Evolutionary conservation across 768 basidiomycete species (phyloP), one percentile per base, ranked within the genome.

Genomic region (Amanita jacksonii): DNA sequence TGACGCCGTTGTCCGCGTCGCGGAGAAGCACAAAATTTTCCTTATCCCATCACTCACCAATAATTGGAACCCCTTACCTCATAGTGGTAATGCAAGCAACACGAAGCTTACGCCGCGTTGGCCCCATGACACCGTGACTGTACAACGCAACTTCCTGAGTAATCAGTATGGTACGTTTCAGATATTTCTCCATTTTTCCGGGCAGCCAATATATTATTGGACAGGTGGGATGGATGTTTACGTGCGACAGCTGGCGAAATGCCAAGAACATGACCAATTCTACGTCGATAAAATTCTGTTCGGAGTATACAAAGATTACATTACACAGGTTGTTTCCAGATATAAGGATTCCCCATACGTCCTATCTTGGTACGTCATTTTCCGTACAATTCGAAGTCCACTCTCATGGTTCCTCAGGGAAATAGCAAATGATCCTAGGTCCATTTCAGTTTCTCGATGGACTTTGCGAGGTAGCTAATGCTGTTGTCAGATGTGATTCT

Each of bases 221-320:
- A 30, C 20, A 79, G 78, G 78, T 38, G 79, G 79, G 25, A 79
- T 80, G 76, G 81, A 83, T 56, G 56, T 67, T 10, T 83, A 82
- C 54, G 74, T 82, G 40, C 70, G 74, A 50, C 64, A 65, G 56
- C 73, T 68, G 42, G 62, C 60, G 6, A 56, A 54, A 13, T 49
- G 44, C 53, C 65, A 58, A 28, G 48, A 56, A 15, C 80, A 83
- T 54, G 79, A 79, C 46, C 65, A 74, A 38, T 83, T 83, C 54
- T 83, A 73, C 57, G 66, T 65, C 9, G 64, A 80, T 47, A 54
- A 66, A 36, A 68, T 63, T 9, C 59, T 81, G 23, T 60, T 77
- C 30, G 51, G 61, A 2, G 58, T 69, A 5, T 83, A 80, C 58
- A 63, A 67, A 62, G 76, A 81, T 48, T 81, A 76, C 47, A 74